These are phyloP conservation scores for Psidium friedrichsthalianum DNA, from an alignment of 345 rosid genomes.

Conservation along the genomic window DNA sequence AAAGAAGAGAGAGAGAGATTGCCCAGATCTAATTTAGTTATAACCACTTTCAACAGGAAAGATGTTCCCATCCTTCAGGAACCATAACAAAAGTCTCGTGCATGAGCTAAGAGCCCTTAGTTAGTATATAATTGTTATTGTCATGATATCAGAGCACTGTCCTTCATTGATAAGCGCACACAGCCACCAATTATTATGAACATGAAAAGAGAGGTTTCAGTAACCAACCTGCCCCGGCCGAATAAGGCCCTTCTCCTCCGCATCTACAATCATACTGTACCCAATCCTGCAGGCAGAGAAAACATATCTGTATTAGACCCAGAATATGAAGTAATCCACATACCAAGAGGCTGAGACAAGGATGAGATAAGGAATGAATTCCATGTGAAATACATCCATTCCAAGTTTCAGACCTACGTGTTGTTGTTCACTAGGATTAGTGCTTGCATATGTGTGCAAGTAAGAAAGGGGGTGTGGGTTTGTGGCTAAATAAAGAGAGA, in stretches of 20 bases:
- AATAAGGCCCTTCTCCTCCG: constrained; percentile 64
- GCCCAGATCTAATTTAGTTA: not conserved
- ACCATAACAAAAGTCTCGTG: not conserved
- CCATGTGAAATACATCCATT: not conserved
- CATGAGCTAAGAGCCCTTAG: not conserved
- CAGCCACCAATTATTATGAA: not conserved
- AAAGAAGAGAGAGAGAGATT: not conserved
- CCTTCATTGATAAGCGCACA: not conserved
- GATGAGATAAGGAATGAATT: not conserved
- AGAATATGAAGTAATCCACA: not conserved
- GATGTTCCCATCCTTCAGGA: not conserved
- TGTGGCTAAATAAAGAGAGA: not conserved
- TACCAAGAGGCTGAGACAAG: not conserved
- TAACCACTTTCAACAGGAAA: not conserved
- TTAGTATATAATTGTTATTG: not conserved
- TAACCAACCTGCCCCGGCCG: constrained; percentile 55
- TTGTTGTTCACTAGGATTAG: not conserved
- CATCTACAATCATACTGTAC: constrained; percentile 70
- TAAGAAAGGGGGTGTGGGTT: not conserved
- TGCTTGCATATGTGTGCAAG: not conserved
- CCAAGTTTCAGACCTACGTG: not conserved
- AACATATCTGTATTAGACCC: not conserved
- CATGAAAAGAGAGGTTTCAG: not conserved
- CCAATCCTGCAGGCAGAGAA: constrained; percentile 37
- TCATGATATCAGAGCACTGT: not conserved